These are phyloP conservation scores for Gossypium australe DNA, from an alignment of 345 rosid genomes.

Conservation along the genomic window DNA sequence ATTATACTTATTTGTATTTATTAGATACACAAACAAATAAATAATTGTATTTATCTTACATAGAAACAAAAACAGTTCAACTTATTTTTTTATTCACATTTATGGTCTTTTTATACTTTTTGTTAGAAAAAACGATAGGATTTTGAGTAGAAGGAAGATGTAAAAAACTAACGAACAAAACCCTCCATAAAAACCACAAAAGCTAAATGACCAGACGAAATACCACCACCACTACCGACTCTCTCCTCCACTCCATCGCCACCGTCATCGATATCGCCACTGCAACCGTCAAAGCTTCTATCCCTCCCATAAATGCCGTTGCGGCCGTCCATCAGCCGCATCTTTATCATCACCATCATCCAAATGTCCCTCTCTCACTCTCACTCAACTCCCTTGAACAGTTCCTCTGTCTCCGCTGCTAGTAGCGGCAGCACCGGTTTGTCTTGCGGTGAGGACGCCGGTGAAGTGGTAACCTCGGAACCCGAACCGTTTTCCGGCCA, in stretches of 20 bases:
- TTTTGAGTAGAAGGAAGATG: neutral
- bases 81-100: too few relatives aligned
- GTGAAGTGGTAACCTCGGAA: slow-evolving; percentile 20
- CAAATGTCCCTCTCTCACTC: slow-evolving; percentile 12
- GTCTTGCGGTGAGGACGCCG: slow-evolving; percentile 25
- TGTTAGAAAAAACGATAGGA: neutral
- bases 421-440: slow-evolving; percentile 9
- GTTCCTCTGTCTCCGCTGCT: slow-evolving; percentile 16
- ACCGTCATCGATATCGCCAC: slow-evolving; percentile 11
- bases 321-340: slow-evolving; percentile 1
- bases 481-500: slow-evolving; percentile 23
- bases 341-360: neutral
- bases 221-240: slow-evolving; percentile 5
- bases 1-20: too few relatives aligned
- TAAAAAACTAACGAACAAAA: slow-evolving; percentile 5
- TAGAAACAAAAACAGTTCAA: too few relatives aligned
- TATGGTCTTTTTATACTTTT: too few relatives aligned
- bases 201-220: slow-evolving; percentile 20
- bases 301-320: neutral
- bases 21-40: too few relatives aligned
- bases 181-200: slow-evolving; percentile 18
- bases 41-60: too few relatives aligned
- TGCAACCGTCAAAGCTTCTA: neutral
- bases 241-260: neutral
- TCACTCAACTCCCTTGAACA: slow-evolving; percentile 4